Base-by-base conservation (phyloP, 768 basidiomycete genomes). In the Calvatia gigantea region DNA sequence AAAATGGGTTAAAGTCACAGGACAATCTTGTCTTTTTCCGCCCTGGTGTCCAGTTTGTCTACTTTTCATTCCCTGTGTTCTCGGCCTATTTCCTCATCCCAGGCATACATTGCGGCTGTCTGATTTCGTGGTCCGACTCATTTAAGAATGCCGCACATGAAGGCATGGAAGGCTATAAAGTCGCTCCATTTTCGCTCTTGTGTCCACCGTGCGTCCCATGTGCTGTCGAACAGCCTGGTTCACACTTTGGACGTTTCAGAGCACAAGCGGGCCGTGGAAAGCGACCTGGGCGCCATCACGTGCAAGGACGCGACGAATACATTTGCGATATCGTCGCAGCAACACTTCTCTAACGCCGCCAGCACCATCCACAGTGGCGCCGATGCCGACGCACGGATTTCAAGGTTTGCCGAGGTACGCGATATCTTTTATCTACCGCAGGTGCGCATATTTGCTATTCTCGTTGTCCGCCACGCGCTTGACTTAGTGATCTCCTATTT, bases 181-280 rank as follows among this genome's bases (percentile, higher is more conserved):
- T 14, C 50, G 9, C 39, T 49, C 15, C 51, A 23, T 7, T 15
- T 12, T 19, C 51, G 42, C 6, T 28, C 37, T 38, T 29, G 23
- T 23, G 25, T 32, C 35, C 12, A 12, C 15, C 23, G 28, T 42
- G 15, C 28, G 28, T 51, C 11, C 21, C 28, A 27, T 1, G 23
- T 19, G n/a, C 42, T 19, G 31, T 35, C 21, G 51, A 53, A n/a
- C 12, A 35, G 23, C 15, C 27, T 31, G 51, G 29, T 55, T 48
- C 8, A 50, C 51, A 32, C 28, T 46, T 27, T 11, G 21, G n/a
- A 21, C 37, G 35, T 57, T 49, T 12, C 49, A 60, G 62, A 57
- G 21, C 27, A 29, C 41, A n/a, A 8, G 28, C 41, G 38, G 3
- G 29, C 49, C 48, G 43, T 48, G 33, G 41, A 50, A 33, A 46